Conservation (phyloP, 805 yeast genomes). For the Wickerhamomyces chaumierensis region DNA sequence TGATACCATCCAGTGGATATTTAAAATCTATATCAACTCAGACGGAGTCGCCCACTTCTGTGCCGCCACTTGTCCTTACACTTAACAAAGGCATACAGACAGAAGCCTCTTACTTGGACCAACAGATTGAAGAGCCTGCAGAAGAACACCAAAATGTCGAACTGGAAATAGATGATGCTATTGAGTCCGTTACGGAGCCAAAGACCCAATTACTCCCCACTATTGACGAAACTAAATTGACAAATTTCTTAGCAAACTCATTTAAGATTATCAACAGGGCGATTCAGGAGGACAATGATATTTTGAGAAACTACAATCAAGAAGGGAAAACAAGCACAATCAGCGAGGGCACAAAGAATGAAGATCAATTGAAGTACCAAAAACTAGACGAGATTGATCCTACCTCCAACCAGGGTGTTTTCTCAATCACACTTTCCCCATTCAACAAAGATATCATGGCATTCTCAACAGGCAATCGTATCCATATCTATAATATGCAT, state of each 20-base stretch:
- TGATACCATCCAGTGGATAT: no score
- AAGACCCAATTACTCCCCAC: background rate
- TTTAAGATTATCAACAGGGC: slow-evolving; percentile 15
- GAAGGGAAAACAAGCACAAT: no score
- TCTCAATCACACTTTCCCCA: slow-evolving; percentile 11
- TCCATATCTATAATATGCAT: slow-evolving; percentile 14
- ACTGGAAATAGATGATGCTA: no score
- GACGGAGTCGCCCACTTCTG: background rate
- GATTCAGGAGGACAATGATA: slow-evolving; percentile 15
- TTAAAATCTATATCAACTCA: slow-evolving; percentile 1
- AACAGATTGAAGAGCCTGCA: background rate
- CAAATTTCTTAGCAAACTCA: slow-evolving; percentile 13
- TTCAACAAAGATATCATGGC: slow-evolving; percentile 12
- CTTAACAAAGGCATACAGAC: slow-evolving; percentile 14
- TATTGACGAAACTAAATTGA: slow-evolving; percentile 6
- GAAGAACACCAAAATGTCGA: no score
- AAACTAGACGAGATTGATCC: slow-evolving; percentile 2
- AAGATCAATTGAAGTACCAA: no score
- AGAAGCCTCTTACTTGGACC: slow-evolving; percentile 1
- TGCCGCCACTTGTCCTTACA: slow-evolving; percentile 2
- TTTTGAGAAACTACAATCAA: slow-evolving; percentile 1
- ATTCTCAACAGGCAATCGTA: slow-evolving; percentile 8
- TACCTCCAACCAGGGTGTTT: slow-evolving; percentile 4
- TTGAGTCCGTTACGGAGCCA: no score
- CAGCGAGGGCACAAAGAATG: no score